phyloP scores from a whole-genome alignment of 202 grass and related monocot species.

The Sporobolus alterniflorus region DNA sequence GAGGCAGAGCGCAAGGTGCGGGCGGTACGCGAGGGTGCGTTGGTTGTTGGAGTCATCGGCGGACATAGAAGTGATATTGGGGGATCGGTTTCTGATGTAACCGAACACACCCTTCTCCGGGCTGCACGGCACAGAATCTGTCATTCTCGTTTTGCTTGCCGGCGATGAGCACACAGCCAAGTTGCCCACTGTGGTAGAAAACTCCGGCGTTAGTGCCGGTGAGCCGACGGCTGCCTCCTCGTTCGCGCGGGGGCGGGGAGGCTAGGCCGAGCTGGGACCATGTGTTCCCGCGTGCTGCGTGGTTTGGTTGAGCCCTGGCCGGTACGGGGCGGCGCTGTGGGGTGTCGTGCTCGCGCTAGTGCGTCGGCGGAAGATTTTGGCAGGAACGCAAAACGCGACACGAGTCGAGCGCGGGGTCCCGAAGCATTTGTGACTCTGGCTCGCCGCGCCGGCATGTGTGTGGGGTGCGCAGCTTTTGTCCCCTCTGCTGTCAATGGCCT shows the following conservation, averaged over 20 bases:
- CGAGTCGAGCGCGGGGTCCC: not conserved
- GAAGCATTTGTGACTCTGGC: not conserved
- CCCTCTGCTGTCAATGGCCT: not conserved
- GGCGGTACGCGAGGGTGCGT: no score
- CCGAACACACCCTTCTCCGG: no score
- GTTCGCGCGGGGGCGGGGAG: not conserved
- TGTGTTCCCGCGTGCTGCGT: no score
- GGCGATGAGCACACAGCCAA: not conserved
- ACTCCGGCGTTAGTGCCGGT: not conserved
- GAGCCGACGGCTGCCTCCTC: not conserved
- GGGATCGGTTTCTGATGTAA: no score
- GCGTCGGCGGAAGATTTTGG: not conserved
- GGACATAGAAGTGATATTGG: no score
- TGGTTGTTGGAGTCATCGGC: no score
- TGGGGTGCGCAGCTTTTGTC: not conserved
- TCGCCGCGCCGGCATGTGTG: not conserved
- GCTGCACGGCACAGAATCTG: conserved; percentile 6
- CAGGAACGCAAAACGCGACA: not conserved
- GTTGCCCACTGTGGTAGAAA: no score
- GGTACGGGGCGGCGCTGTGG: not conserved
- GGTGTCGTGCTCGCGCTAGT: not conserved
- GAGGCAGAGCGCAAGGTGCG: no score
- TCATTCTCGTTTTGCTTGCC: conserved; percentile 1
- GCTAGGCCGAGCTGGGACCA: not conserved
- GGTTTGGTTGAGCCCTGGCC: no score